Evolutionary conservation across 257 asterid species (phyloP), one percentile per base, ranked within the genome.

Genomic region (Solanum pennellii): DNA sequence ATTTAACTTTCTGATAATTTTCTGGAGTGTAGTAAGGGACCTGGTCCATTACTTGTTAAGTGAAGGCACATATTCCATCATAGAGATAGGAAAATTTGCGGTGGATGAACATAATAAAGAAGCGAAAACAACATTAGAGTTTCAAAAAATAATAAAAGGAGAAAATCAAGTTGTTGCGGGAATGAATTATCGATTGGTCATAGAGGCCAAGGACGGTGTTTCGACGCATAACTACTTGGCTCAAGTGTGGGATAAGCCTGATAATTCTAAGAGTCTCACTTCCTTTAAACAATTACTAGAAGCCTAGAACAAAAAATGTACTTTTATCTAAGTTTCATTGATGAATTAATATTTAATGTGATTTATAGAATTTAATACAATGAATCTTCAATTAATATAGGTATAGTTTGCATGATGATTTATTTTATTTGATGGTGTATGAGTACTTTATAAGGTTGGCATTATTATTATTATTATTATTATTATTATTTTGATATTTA

Each of bases 51-150:
- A n/a, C n/a, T n/a, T n/a, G n/a, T n/a, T n/a, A n/a, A n/a, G n/a
- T n/a, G n/a, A n/a, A n/a, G n/a, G n/a, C n/a, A n/a, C n/a, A n/a
- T n/a, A n/a, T n/a, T n/a, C n/a, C n/a, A n/a, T n/a, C n/a, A n/a
- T n/a, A n/a, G 15, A 56, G 29, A 68, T 86, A 20, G 94, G 89
- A 7, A 80, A 86, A 9, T 92, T 86, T 56, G 94, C 94, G 47
- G 92, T 91, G 80, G 13, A 56, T 75, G 90, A 87, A 77, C 86
- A 91, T 88, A 91, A 93, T 89, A 89, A 88, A 12, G 16, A 73
- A 88, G 87, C 79, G 0, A 25, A 87, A 0, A 3, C 68, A 3
- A 41, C 75, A 2, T 72, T 92, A 90, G 45, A 21, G 14, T 90
- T 91, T 21, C 83, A 49, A 23, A 15, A 52, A 5, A 91, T 92